Evolutionary conservation across 179 eudicot species (phyloP).

Genomic region (Gypsophila paniculata): DNA sequence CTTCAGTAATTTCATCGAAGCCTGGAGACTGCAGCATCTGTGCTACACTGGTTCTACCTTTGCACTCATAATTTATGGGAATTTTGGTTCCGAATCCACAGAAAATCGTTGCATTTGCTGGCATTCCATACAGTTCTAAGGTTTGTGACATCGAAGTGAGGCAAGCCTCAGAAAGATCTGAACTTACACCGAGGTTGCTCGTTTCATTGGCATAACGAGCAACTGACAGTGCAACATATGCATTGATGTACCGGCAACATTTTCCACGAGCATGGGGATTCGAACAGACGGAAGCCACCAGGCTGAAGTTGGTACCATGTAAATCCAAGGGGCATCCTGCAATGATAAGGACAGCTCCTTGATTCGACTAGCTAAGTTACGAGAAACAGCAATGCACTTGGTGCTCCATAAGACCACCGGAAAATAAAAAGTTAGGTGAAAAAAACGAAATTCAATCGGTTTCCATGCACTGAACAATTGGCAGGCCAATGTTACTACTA

Average conservation of each 20-base stretch:
- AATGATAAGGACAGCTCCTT: constrained; percentile 1
- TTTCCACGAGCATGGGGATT: constrained; percentile 53
- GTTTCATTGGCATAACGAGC: constrained; percentile 71
- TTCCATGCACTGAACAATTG: background rate
- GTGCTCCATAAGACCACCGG: background rate
- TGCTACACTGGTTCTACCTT: constrained; percentile 67
- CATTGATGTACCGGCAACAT: constrained; percentile 90
- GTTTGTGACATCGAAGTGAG: constrained; percentile 58
- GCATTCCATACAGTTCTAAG: constrained; percentile 67
- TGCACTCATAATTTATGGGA: constrained; percentile 73
- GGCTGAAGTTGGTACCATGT: constrained; percentile 59
- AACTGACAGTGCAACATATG: constrained; percentile 67
- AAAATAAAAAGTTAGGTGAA: background rate
- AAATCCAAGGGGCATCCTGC: constrained; percentile 88
- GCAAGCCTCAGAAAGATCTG: constrained; percentile 55
- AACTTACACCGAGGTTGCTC: constrained; percentile 57
- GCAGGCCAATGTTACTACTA: background rate
- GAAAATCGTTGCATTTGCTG: constrained; percentile 57
- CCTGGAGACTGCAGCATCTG: constrained; percentile 89
- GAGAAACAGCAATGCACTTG: constrained; percentile 4
- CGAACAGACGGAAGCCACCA: constrained; percentile 71
- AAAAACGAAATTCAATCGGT: background rate
- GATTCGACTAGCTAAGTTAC: background rate
- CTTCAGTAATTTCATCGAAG: constrained; percentile 46
- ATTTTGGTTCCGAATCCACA: constrained; percentile 88